These are phyloP conservation scores for Wickerhamiella sergipiensis DNA, from an alignment of 805 yeast species.

Conservation along the genomic window DNA sequence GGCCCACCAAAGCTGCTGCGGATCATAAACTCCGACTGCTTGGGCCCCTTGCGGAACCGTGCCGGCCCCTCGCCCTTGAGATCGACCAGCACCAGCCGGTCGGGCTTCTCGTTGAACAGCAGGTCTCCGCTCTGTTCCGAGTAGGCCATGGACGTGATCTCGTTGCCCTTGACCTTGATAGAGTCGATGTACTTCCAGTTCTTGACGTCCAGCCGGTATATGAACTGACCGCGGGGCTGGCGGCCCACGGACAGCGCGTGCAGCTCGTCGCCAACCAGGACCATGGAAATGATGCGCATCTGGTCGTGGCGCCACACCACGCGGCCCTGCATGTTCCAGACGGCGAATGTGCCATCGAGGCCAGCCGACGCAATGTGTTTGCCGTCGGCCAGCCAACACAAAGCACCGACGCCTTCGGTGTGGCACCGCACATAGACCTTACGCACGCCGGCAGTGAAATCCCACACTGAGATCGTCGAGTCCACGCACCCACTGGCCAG, in stretches of 20 bases:
- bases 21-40: constrained; percentile 52
- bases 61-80: constrained; percentile 2
- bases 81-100: constrained; percentile 5
- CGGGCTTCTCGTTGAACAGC: constrained; percentile 2
- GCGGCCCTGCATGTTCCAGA: constrained; percentile 29
- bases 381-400: constrained; percentile 56
- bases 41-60: constrained; percentile 26
- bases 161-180: neutral
- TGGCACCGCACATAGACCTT: constrained; percentile 16
- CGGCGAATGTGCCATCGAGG: constrained; percentile 51
- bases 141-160: constrained; percentile 3
- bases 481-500: constrained; percentile 64
- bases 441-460: constrained; percentile 30
- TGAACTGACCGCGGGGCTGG: neutral
- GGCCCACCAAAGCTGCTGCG: constrained; percentile 67
- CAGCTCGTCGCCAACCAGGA: constrained; percentile 51
- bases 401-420: constrained; percentile 29
- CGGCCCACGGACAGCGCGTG: constrained; percentile 5
- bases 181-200: neutral
- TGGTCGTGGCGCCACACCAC: constrained; percentile 23
- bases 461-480: constrained; percentile 58
- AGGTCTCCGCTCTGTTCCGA: neutral
- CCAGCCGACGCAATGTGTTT: constrained; percentile 55
- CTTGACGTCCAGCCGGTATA: constrained; percentile 1
- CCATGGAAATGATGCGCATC: constrained; percentile 50